Evolutionary conservation across 2,329 filamentous ascomycete species (phyloP).

Genomic region (Aspergillus pseudonomiae): DNA sequence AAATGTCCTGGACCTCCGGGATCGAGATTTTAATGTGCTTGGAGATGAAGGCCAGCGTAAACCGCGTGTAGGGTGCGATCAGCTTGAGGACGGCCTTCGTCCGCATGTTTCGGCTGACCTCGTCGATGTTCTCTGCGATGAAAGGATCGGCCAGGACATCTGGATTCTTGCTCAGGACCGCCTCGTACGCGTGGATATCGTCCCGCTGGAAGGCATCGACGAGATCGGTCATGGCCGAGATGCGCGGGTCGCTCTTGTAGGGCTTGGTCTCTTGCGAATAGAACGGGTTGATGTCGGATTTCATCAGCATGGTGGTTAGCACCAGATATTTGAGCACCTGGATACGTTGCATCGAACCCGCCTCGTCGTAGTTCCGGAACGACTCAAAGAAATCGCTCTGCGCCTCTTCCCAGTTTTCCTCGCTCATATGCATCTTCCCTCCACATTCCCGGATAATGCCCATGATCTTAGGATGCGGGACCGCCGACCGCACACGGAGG

Average conservation of each 20-base stretch:
- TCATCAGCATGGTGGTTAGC: slow-evolving; percentile 97
- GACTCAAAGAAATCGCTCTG: slow-evolving; percentile 98
- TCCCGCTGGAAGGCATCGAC: slow-evolving; percentile 96
- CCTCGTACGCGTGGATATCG: slow-evolving; percentile 89
- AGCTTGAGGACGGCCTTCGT: slow-evolving; percentile 93
- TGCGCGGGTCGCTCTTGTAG: slow-evolving; percentile 92
- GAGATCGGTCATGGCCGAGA: slow-evolving; percentile 94
- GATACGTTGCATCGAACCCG: slow-evolving; percentile 91
- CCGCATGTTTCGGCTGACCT: slow-evolving; percentile 96
- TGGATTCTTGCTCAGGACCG: slow-evolving; percentile 80
- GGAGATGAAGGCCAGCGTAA: slow-evolving; percentile 85
- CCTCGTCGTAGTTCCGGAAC: slow-evolving; percentile 98
- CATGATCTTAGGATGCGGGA: slow-evolving; percentile 98
- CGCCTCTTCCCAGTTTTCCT: slow-evolving; percentile 98
- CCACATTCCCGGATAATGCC: slow-evolving; percentile 98
- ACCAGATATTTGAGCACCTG: slow-evolving; percentile 97
- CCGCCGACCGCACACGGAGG: slow-evolving; percentile 89
- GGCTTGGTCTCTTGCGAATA: slow-evolving; percentile 99
- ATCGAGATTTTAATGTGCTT: slow-evolving; percentile 83
- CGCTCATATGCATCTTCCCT: slow-evolving; percentile 99
- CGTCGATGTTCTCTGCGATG: slow-evolving; percentile 98
- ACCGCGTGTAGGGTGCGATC: slow-evolving; percentile 91
- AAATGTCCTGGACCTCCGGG: slow-evolving; percentile 87
- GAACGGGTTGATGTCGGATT: slow-evolving; percentile 97
- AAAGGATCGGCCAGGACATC: slow-evolving; percentile 91